Evolutionary conservation across 192 early-diverging fungal genomes (phyloP).

Genomic region (Coemansia sp.): DNA sequence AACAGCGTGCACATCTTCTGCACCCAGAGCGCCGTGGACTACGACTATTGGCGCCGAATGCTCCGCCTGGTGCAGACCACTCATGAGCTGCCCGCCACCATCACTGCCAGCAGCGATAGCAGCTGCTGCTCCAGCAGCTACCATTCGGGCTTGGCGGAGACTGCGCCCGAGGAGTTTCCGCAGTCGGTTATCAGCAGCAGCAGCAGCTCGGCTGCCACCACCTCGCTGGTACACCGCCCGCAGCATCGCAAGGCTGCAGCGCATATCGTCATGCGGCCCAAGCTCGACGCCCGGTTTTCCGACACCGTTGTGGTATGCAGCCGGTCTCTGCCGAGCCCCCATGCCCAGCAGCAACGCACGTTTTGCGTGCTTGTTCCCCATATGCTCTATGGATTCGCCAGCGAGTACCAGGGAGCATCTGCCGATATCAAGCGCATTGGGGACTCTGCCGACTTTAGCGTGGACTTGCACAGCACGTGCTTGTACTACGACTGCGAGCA

Average conservation of each 20-base stretch:
- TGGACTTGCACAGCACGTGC: background rate
- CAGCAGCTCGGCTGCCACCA: background rate
- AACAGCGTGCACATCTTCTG: slow-evolving; percentile 32
- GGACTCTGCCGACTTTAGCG: background rate
- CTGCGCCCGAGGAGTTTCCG: background rate
- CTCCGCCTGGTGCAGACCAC: slow-evolving; percentile 12
- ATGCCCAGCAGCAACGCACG: background rate
- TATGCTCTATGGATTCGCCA: background rate
- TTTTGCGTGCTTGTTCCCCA: slow-evolving; percentile 3
- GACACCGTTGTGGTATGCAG: background rate
- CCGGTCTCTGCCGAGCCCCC: too few relatives aligned
- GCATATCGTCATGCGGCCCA: slow-evolving; percentile 7
- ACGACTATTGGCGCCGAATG: slow-evolving; percentile 35
- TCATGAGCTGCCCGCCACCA: slow-evolving; percentile 8
- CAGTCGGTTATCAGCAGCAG: background rate
- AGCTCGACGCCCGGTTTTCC: slow-evolving; percentile 1
- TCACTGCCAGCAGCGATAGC: slow-evolving; percentile 8
- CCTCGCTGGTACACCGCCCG: slow-evolving; percentile 18
- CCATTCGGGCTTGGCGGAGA: background rate
- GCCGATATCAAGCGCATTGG: background rate
- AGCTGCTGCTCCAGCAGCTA: background rate
- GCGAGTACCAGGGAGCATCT: background rate
- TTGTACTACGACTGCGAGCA: background rate
- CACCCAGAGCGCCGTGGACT: slow-evolving; percentile 30
- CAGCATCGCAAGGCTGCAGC: background rate